Percentiles rank a stretch among this genome's conserved stretches.
Conservation (phyloP, 1,139 yeast genomes). For the Candida sp. region DNA sequence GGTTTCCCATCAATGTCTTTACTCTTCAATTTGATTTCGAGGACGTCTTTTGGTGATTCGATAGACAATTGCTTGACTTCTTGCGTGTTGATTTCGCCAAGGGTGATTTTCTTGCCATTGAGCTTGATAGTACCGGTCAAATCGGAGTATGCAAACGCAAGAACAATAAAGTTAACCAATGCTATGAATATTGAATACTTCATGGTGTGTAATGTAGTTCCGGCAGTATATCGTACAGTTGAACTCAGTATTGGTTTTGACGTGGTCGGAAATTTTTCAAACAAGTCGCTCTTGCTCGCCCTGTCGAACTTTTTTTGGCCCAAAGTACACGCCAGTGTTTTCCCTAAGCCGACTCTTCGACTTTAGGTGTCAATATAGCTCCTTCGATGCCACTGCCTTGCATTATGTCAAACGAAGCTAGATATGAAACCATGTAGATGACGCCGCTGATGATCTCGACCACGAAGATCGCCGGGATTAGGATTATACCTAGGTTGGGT, state of each 20-base stretch:
- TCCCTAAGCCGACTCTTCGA: background rate
- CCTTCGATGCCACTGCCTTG: constrained; percentile 12
- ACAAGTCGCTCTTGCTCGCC: background rate
- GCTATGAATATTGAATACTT: constrained; percentile 13
- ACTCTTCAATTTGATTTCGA: constrained; percentile 29
- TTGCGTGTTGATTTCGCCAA: constrained; percentile 42
- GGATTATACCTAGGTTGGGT: constrained; percentile 12
- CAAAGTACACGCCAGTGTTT: background rate
- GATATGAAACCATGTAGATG: constrained; percentile 9
- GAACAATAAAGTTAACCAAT: constrained; percentile 13
- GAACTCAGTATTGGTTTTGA: constrained; percentile 2
- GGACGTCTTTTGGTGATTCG: constrained; percentile 35
- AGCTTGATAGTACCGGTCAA: constrained; percentile 33
- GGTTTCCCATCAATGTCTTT: constrained; percentile 22
- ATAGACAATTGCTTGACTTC: constrained; percentile 36
- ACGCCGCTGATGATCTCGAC: constrained; percentile 14
- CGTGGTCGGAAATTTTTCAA: constrained; percentile 12
- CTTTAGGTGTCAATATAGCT: constrained; percentile 4
- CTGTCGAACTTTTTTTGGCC: background rate
- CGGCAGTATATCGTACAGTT: no score
- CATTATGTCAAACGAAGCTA: constrained; percentile 8
- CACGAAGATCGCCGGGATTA: constrained; percentile 15
- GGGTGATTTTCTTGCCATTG: constrained; percentile 25
- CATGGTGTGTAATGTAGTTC: constrained; percentile 11
- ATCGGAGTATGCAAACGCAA: constrained; percentile 27